A percentile compares a stretch with the other conserved stretches of the same genome.
These are phyloP conservation scores for Sparassis latifolia DNA, from an alignment of 1,284 basidiomycete species.

Conservation along the genomic window DNA sequence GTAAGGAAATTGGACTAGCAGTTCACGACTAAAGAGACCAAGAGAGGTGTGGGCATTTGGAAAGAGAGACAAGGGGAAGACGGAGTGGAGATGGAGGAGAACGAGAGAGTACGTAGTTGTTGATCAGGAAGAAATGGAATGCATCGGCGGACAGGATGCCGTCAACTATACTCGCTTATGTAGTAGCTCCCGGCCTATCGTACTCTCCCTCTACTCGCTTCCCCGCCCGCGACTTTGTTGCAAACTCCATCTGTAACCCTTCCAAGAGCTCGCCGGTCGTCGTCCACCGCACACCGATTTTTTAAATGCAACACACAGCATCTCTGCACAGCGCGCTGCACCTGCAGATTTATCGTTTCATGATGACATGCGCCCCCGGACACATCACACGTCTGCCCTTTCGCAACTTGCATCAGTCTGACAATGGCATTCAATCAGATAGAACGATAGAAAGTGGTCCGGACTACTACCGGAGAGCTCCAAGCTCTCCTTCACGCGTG, in stretches of 20 bases:
- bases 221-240: not conserved
- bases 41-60: constrained; percentile 2
- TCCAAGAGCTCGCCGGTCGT: too few relatives aligned
- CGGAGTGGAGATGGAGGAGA: not conserved
- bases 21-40: constrained; percentile 4
- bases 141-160: constrained; percentile 12
- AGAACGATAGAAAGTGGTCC: too few relatives aligned
- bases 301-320: too few relatives aligned
- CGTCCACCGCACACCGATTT: too few relatives aligned
- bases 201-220: not conserved
- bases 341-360: too few relatives aligned
- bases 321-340: too few relatives aligned
- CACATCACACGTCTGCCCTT: not conserved
- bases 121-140: constrained; percentile 10
- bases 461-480: too few relatives aligned
- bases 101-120: constrained; percentile 5
- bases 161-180: constrained; percentile 11
- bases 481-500: too few relatives aligned
- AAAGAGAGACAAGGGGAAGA: constrained; percentile 1
- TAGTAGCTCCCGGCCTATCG: not conserved
- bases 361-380: too few relatives aligned
- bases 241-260: not conserved
- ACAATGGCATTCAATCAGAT: not conserved
- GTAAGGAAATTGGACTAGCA: not conserved
- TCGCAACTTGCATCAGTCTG: not conserved